Evolutionary conservation across 2,329 filamentous ascomycete genomes (phyloP).

Genomic region (Whalleya microplaca): DNA sequence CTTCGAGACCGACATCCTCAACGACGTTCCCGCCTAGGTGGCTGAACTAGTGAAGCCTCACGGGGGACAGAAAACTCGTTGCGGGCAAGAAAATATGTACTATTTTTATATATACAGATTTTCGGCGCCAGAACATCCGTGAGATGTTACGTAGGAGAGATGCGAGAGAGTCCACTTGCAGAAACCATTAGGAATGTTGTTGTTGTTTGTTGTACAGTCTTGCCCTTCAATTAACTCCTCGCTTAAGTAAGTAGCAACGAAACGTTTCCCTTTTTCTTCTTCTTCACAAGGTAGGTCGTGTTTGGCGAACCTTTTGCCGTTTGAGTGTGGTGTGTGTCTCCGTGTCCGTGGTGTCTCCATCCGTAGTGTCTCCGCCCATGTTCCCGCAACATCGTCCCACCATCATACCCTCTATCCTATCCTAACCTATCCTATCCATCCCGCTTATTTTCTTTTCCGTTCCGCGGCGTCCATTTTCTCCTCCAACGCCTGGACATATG

Average conservation of each 20-base stretch:
- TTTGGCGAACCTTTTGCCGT: conserved; percentile 5
- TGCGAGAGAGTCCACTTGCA: not conserved
- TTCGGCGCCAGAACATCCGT: not conserved
- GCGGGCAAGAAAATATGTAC: not conserved
- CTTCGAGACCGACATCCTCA: too few relatives aligned
- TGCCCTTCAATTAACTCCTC: conserved; percentile 17
- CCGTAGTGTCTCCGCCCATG: conserved; percentile 6
- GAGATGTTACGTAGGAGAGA: not conserved
- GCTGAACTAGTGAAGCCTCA: not conserved
- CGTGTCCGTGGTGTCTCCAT: not conserved
- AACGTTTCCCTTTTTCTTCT: conserved; percentile 3
- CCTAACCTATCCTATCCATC: not conserved
- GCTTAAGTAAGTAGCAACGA: conserved; percentile 12
- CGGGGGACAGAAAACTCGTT: not conserved
- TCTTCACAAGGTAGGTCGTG: conserved; percentile 6
- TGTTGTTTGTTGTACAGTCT: conserved; percentile 14
- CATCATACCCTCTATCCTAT: too few relatives aligned
- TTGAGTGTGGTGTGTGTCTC: too few relatives aligned
- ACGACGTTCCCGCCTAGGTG: too few relatives aligned
- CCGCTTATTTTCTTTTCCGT: conserved; percentile 65
- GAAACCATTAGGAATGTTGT: conserved; percentile 11
- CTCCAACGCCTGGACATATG: conserved; percentile 81
- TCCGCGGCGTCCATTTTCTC: conserved; percentile 72
- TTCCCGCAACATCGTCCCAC: conserved; percentile 17
- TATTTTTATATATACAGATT: not conserved